Percentiles rank a stretch among this genome's conserved stretches.
Conservation (phyloP, 2,329 filamentous ascomycete genomes). For the Trichoderma arundinaceum region DNA sequence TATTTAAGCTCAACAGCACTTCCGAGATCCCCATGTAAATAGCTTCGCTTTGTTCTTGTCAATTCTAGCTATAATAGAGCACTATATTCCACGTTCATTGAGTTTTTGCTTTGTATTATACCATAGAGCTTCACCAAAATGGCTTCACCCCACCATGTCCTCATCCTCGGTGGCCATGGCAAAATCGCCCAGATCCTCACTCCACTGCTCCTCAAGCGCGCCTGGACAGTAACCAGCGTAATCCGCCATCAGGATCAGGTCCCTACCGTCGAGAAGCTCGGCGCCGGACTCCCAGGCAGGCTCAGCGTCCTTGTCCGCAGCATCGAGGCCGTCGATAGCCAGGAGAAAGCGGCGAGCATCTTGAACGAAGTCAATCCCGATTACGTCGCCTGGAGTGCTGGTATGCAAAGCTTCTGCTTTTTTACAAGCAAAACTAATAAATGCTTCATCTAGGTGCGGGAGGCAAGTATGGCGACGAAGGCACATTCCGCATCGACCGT, state of each 20-base stretch:
- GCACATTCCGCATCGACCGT: conserved; percentile 64
- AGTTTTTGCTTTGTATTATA: background rate
- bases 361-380: conserved; percentile 66
- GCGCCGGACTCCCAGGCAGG: conserved; percentile 63
- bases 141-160: conserved; percentile 55
- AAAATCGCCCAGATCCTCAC: conserved; percentile 78
- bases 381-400: conserved; percentile 72
- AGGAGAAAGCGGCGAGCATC: conserved; percentile 65
- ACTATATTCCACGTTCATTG: background rate
- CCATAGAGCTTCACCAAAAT: background rate
- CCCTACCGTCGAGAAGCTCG: conserved; percentile 66
- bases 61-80: background rate
- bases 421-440: background rate
- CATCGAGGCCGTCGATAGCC: conserved; percentile 71
- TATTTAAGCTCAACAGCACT: background rate
- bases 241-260: conserved; percentile 76
- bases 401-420: conserved; percentile 47
- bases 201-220: conserved; percentile 73
- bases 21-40: background rate
- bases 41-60: background rate
- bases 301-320: conserved; percentile 73
- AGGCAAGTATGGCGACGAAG: conserved; percentile 62
- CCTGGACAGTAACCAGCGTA: conserved; percentile 79
- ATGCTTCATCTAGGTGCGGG: conserved; percentile 54
- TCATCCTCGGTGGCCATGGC: conserved; percentile 82